Conservation (phyloP, 2,329 filamentous ascomycete genomes). For the Beauveria brongniartii region DNA sequence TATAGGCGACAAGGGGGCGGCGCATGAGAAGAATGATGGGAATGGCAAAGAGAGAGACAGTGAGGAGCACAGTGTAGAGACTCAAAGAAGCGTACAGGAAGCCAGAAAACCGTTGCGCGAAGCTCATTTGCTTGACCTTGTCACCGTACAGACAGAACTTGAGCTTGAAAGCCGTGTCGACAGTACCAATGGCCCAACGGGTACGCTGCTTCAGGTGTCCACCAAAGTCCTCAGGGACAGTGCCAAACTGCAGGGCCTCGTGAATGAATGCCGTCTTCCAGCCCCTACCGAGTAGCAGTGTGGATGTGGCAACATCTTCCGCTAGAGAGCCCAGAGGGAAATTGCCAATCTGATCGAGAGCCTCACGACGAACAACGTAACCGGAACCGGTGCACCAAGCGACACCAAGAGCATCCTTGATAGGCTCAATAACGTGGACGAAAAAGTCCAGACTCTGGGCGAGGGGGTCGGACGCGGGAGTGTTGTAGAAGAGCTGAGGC, state of each 20-base stretch:
- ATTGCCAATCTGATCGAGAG: conserved; percentile 52
- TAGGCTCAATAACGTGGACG: conserved; percentile 43
- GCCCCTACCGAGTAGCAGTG: conserved; percentile 48
- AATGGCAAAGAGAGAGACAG: conserved; percentile 48
- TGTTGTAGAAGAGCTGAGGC: conserved; percentile 56
- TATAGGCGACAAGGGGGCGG: conserved; percentile 49
- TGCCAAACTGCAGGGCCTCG: conserved; percentile 52
- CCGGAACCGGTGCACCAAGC: conserved; percentile 61
- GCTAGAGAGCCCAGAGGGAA: conserved; percentile 52
- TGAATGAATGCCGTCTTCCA: conserved; percentile 56
- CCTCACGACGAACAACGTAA: conserved; percentile 50
- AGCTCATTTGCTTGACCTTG: conserved; percentile 42
- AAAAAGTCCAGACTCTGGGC: conserved; percentile 51
- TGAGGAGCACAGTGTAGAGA: conserved; percentile 47
- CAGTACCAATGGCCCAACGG: conserved; percentile 47
- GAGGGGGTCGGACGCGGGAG: conserved; percentile 49
- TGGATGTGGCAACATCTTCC: conserved; percentile 54
- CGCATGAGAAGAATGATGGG: conserved; percentile 51
- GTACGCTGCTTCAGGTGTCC: conserved; percentile 50
- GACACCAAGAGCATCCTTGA: conserved; percentile 43
- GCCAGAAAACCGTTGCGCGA: conserved; percentile 50
- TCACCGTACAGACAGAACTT: conserved; percentile 52
- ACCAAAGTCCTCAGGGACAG: conserved; percentile 47
- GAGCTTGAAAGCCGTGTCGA: conserved; percentile 52
- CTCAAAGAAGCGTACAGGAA: conserved; percentile 49